Evolutionary conservation across 2,329 filamentous ascomycete genomes (phyloP).

Genomic region (Clarireedia hainanense): DNA sequence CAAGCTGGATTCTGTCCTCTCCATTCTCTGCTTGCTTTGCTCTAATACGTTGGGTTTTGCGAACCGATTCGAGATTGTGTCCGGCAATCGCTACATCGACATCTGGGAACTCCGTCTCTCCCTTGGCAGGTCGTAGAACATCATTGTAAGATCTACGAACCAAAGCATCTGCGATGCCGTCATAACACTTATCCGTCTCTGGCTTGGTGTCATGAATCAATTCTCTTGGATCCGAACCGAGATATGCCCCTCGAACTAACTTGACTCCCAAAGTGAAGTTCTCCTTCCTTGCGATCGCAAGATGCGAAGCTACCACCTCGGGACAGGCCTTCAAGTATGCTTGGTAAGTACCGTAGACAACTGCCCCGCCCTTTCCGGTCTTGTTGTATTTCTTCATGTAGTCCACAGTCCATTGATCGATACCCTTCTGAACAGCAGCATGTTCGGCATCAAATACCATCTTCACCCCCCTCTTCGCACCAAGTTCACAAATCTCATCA

Average conservation of each 20-base stretch:
- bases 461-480: constrained; percentile 58
- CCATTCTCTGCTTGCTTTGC: constrained; percentile 33
- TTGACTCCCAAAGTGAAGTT: constrained; percentile 65
- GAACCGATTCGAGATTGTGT: constrained; percentile 71
- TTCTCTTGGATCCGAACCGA: constrained; percentile 60
- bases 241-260: constrained; percentile 67
- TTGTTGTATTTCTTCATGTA: constrained; percentile 73
- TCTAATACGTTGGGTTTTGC: constrained; percentile 44
- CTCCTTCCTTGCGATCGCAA: constrained; percentile 48
- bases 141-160: constrained; percentile 55
- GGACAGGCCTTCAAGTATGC: constrained; percentile 63
- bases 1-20: constrained; percentile 36
- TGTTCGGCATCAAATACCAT: constrained; percentile 86
- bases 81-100: constrained; percentile 67
- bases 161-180: constrained; percentile 60
- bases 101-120: constrained; percentile 42
- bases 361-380: constrained; percentile 45
- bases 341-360: constrained; percentile 77
- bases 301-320: constrained; percentile 48
- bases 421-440: constrained; percentile 66
- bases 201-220: constrained; percentile 66
- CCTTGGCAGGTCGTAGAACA: constrained; percentile 38
- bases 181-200: constrained; percentile 64
- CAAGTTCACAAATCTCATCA: constrained; percentile 65
- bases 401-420: constrained; percentile 71